Evolutionary conservation across 345 rosid genomes (phyloP), one percentile per base, ranked within the genome.

Genomic region (Turritis glabra): DNA sequence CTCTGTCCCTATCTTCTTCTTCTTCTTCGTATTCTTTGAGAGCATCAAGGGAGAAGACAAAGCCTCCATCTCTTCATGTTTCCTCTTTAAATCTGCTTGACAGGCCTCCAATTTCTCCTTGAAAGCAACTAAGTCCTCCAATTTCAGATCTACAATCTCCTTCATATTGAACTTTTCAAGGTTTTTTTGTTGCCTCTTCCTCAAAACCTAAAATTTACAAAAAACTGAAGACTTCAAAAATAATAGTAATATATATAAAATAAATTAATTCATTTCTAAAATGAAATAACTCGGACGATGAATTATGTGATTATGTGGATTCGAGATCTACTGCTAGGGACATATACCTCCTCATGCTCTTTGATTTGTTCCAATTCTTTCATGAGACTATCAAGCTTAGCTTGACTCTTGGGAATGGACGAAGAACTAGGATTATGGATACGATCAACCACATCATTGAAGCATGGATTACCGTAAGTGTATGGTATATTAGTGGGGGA

Each of bases 401-500:
- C 35, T 9, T 3, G 60, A 35, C 0, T 8, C 15, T 35, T 1
- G 9, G 7, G n/a, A 15, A 52, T 40, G 6, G 19, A 3, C 0
- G 41, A 27, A 18, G 26, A 10, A 17, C 1, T 4, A 30, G 30
- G 8, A 27, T 13, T 8, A 19, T 2, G 58, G 4, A 18, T 79
- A 25, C 75, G 81, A 1, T 77, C 71, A 0, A 77, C 23, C 21
- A 82, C n/a, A 17, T 46, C 18, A 14, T 75, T 73, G 3, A 84
- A 80, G 11, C 68, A 51, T 5, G 84, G 87, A 77, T 78, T 81
- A 18, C 85, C 85, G 7, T 77, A 84, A 0, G 84, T 75, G 47
- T 68, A 81, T 0, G 61, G 81, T 77, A 55, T 71, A 7, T 69
- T 74, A 19, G 78, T 73, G 0, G 84, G 83, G 11, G 90, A 81